phyloP scores from a whole-genome alignment of 257 asterid species.

The Fraxinus anomala region DNA sequence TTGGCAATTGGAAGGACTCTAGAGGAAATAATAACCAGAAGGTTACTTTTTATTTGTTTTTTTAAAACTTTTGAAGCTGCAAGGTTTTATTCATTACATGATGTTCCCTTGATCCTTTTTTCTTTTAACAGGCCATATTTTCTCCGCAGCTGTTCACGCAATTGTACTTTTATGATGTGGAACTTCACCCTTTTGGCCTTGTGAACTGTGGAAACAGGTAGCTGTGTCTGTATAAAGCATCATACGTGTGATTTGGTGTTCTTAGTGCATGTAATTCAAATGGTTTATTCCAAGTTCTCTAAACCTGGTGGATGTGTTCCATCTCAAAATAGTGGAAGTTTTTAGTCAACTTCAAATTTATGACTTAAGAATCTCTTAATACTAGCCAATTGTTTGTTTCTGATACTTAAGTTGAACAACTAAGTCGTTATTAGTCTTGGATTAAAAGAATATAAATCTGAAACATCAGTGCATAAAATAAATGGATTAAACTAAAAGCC shows the following conservation, averaged over 20 bases:
- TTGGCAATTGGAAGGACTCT: constrained; percentile 37
- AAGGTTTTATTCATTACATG: constrained; percentile 7
- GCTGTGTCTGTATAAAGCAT: neutral
- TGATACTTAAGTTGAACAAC: neutral
- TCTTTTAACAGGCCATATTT: constrained; percentile 39
- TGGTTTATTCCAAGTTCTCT: neutral
- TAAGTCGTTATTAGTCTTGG: neutral
- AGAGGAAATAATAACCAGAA: constrained; percentile 35
- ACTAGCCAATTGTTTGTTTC: neutral
- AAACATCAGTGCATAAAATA: neutral
- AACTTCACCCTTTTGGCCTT: constrained; percentile 57
- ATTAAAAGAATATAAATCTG: neutral
- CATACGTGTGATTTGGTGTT: neutral
- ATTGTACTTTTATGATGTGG: constrained; percentile 42
- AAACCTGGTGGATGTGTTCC: neutral
- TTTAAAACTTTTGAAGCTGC: neutral
- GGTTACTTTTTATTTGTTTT: constrained; percentile 32
- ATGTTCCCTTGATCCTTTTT: constrained; percentile 21
- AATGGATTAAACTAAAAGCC: neutral
- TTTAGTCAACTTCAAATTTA: neutral
- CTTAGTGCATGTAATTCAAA: neutral
- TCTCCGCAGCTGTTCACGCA: constrained; percentile 50
- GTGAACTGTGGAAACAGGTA: constrained; percentile 62
- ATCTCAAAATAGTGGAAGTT: neutral
- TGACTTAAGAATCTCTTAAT: neutral